Evolutionary conservation across 306 rosid species (phyloP).

Genomic region (Cucumis cinereus): DNA sequence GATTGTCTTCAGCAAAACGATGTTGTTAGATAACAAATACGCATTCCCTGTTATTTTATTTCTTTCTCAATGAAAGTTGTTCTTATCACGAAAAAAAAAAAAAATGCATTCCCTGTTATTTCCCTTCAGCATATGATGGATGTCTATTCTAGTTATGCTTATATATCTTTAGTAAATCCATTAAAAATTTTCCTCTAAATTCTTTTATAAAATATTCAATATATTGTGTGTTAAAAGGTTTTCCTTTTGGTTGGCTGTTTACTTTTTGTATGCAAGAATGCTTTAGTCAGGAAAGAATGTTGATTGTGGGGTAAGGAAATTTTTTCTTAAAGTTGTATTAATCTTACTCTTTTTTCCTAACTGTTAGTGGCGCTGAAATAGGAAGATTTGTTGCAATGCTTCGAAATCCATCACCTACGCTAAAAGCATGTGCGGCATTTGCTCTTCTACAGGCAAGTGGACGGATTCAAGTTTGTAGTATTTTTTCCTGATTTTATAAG

Average conservation of each 20-base stretch:
- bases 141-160: neutral
- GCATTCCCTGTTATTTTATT: neutral
- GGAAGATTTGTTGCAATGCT: slow-evolving; percentile 97
- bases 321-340: neutral
- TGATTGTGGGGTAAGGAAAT: neutral
- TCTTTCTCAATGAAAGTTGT: neutral
- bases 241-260: neutral
- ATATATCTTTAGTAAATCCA: neutral
- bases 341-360: neutral
- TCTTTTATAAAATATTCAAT: neutral
- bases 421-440: slow-evolving; percentile 96
- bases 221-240: neutral
- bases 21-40: neutral
- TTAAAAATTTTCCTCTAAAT: neutral
- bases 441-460: slow-evolving; percentile 90
- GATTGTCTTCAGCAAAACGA: neutral
- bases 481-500: neutral
- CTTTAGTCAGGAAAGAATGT: neutral
- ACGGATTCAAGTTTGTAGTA: neutral
- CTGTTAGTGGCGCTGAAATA: slow-evolving; percentile 81
- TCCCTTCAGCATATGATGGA: slow-evolving; percentile 1
- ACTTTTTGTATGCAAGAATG: neutral
- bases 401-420: slow-evolving; percentile 69
- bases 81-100: too few species aligned
- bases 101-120: neutral